A percentile compares a stretch with the other conserved stretches of the same genome.
These are phyloP conservation scores for Termitomyces sp. DNA, from an alignment of 768 basidiomycete species.

Conservation along the genomic window DNA sequence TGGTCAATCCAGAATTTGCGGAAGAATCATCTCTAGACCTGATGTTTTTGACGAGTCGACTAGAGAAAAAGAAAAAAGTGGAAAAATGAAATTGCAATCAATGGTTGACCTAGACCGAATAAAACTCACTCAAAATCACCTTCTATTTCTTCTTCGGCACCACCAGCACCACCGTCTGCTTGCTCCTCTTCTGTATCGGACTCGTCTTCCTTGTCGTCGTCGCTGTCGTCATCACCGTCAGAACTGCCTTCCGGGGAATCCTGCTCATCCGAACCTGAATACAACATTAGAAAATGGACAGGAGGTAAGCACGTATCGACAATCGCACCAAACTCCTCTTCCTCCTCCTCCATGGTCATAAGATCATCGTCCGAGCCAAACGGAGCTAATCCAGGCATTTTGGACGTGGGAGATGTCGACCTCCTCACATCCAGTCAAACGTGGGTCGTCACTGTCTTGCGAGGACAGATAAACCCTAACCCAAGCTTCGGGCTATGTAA, in stretches of 20 bases:
- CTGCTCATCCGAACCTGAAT: neutral
- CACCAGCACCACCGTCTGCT: constrained; percentile 17
- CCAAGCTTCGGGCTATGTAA: neutral
- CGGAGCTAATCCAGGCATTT: neutral
- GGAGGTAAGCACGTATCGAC: neutral
- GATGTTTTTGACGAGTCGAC: constrained; percentile 68
- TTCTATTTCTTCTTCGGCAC: constrained; percentile 48
- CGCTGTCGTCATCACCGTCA: constrained; percentile 6
- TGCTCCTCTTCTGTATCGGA: constrained; percentile 9
- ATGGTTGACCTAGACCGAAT: neutral
- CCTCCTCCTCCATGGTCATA: constrained; percentile 16
- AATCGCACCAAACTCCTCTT: constrained; percentile 15
- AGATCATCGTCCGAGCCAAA: constrained; percentile 16
- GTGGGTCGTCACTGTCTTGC: neutral
- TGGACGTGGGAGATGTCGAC: neutral
- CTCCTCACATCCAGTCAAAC: constrained; percentile 1
- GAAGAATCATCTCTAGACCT: constrained; percentile 46
- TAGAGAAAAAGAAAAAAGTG: constrained; percentile 21
- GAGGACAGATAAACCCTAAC: constrained; percentile 4
- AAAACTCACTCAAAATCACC: constrained; percentile 54
- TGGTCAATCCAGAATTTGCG: constrained; percentile 40
- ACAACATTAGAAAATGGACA: neutral
- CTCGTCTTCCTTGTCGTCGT: constrained; percentile 10
- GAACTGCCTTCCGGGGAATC: constrained; percentile 9
- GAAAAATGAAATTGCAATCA: neutral